Evolutionary conservation across 805 yeast genomes (phyloP), one percentile per base, ranked within the genome.

Genomic region (Pachysolen tannophilus): DNA sequence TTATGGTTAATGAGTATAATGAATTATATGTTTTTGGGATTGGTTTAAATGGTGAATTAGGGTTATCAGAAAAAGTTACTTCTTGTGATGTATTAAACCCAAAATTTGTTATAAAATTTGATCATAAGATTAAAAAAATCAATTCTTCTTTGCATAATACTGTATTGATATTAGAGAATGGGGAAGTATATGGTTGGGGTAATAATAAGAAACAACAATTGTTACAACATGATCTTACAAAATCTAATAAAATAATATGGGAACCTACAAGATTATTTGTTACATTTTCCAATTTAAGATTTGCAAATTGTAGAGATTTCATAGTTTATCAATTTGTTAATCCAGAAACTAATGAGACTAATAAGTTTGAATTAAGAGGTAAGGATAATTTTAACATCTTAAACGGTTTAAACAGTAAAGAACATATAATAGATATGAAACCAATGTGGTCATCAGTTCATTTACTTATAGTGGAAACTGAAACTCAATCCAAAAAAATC

Each of bases 381-480:
- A 59, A 50, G 28, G 67, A 60, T 35, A 57, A 47, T 32, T 52
- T 44, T 28, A 41, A 20, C 0, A 46, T 52, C 3, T n/a, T 6
- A 3, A 19, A 32, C 2, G 15, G 32, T 28, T 15, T 48, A 9
- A 14, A 8, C 11, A 15, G 33, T 16, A 37, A 30, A 8, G 11
- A 32, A 8, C 29, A 40, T 18, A 20, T 49, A 3, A 32, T 34
- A 3, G 43, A 53, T 9, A 46, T 73, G 28, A 53, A 61, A 27
- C 43, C 76, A 8, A 85, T 88, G 83, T 86, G 96, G 96, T 70
- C 90, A 0, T 79, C 94, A 0, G 40, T 82, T 0, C 95, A 84
- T 54, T 40, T 75, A 1, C 26, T 63, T 25, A 42, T 39, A 33
- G 23, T 39, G 0, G 39, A 43, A 1, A 23, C 15, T 29, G 18